Evolutionary conservation across 768 basidiomycete genomes (phyloP).

Genomic region (Hygrophorus pudorinus): DNA sequence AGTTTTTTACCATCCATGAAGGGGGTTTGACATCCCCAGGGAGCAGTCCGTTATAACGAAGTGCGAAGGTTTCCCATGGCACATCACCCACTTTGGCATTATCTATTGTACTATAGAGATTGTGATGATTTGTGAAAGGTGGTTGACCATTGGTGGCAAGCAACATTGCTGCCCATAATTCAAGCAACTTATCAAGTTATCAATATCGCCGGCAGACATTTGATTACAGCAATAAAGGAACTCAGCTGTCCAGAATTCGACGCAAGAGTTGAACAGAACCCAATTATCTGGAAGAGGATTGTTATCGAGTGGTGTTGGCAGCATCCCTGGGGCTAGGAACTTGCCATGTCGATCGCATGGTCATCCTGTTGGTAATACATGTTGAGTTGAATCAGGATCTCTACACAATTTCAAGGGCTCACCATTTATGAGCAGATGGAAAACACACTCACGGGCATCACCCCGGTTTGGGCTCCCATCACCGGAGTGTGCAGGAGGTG

Average conservation of each 20-base stretch:
- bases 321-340: too few species aligned
- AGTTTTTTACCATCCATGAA: too few species aligned
- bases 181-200: background rate
- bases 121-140: conserved; percentile 17
- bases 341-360: background rate
- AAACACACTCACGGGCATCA: too few species aligned
- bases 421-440: too few species aligned
- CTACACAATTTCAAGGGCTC: background rate
- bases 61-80: conserved; percentile 13
- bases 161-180: conserved; percentile 2
- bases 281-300: too few species aligned
- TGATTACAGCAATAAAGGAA: conserved; percentile 1
- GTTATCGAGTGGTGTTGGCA: too few species aligned
- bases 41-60: conserved; percentile 11
- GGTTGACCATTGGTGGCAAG: conserved; percentile 2
- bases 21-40: too few species aligned
- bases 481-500: background rate
- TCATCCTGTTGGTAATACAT: too few species aligned
- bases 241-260: too few species aligned
- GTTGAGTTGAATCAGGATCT: background rate
- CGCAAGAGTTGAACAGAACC: too few species aligned
- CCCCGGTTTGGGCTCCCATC: background rate
- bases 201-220: conserved; percentile 1
- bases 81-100: too few species aligned
- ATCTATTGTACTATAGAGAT: too few species aligned